A percentile compares a stretch with the other conserved stretches of the same genome.
phyloP scores from a whole-genome alignment of 78 protist species.

The Goniomonas avonlea region DNA sequence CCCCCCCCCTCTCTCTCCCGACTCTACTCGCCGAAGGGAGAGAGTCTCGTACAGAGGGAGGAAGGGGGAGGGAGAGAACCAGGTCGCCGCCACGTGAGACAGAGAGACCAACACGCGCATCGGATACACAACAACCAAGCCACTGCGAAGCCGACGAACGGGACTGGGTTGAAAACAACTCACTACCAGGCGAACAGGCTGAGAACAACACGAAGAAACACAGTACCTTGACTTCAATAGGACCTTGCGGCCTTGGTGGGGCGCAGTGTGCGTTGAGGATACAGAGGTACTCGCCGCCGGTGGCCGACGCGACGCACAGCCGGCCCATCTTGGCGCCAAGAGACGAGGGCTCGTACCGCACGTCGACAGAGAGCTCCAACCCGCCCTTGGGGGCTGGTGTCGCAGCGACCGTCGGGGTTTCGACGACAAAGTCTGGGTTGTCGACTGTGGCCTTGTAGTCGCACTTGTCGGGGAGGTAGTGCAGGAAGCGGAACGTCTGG shows the following conservation, averaged over 20 bases:
- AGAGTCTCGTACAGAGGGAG: no score
- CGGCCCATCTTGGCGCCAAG: conserved; percentile 40
- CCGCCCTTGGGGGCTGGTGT: conserved; percentile 13
- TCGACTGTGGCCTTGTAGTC: conserved; percentile 4
- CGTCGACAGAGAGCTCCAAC: conserved; percentile 32
- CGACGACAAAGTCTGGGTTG: neutral
- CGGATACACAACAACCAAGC: no score
- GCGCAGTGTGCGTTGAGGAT: conserved; percentile 43
- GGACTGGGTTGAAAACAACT: no score
- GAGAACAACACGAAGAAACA: no score
- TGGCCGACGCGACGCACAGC: conserved; percentile 28
- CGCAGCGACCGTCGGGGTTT: conserved; percentile 1
- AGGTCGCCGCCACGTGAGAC: no score
- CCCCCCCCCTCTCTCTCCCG: no score
- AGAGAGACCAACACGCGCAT: no score
- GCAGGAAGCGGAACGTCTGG: conserved; percentile 37
- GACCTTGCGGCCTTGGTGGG: conserved; percentile 68
- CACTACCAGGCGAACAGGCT: no score
- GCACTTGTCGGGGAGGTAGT: neutral
- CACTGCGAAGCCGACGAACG: no score
- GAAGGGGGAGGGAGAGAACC: no score
- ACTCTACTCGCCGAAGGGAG: no score
- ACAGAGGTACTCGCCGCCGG: conserved; percentile 57
- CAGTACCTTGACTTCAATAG: conserved; percentile 39
- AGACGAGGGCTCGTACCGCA: conserved; percentile 52